Base-by-base conservation (phyloP, 306 rosid genomes). In the Styphnolobium japonicum region DNA sequence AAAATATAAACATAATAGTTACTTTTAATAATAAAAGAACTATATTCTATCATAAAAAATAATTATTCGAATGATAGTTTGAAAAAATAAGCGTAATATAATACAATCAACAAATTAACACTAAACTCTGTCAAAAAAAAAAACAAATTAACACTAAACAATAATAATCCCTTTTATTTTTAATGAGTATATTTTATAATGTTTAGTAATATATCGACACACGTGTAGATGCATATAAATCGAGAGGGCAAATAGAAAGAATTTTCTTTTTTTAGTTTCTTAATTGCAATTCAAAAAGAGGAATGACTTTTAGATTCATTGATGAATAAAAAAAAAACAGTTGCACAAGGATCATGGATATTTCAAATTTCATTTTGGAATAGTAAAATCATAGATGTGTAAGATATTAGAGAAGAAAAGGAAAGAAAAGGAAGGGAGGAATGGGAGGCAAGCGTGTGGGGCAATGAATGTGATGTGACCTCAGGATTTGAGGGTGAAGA, bases 361-460 rank as follows among this genome's bases (percentile, higher is more conserved):
- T 65, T 39, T 39, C 5, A 65, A 39, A 21, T n/a, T 64, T 67
- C 1, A 37, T 5, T 18, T 19, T 69, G 31, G 34, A 39, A 29
- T 46, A 65, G 31, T 25, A 8, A 77, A 67, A n/a, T 1, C 19
- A 63, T 25, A 46, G 52, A 55, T 16, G 79, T 73, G 78, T 4
- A 62, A 43, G 31, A 74, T 10, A 58, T 25, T 77, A 52, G 18
- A 0, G 7, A 40, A 10, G 69, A 22, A n/a, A n/a, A 39, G 23
- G 11, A 46, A 11, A 4, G 4, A 4, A 21, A 25, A 29, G 27
- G 60, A 78, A 49, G 52, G 14, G n/a, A 7, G 2, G 23, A 39
- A 48, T 4, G 29, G 39, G 48, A 83, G 70, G 67, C 56, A 74
- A 83, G 90, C 91, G 95, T 80, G 98, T 89, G 90, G 93, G 96